These are phyloP conservation scores for Aaosphaeria arxii DNA, from an alignment of 2,329 filamentous ascomycete genomes.

Conservation along the genomic window DNA sequence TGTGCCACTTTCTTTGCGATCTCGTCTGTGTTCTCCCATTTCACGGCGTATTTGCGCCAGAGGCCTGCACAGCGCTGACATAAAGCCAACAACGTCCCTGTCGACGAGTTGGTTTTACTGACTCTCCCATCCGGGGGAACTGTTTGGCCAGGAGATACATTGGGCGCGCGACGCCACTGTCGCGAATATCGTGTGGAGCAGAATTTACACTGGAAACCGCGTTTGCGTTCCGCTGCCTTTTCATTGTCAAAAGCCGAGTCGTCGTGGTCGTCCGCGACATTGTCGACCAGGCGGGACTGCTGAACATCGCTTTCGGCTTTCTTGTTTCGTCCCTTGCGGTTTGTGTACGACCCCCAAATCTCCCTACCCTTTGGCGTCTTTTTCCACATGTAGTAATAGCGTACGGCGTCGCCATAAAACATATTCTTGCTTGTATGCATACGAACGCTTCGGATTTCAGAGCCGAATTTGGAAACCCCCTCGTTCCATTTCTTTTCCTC, in stretches of 20 bases:
- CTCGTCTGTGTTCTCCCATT: constrained; percentile 93
- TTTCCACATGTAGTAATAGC: constrained; percentile 98
- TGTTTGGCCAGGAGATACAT: constrained; percentile 67
- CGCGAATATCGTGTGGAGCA: constrained; percentile 76
- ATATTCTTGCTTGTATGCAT: constrained; percentile 71
- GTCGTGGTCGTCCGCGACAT: constrained; percentile 87
- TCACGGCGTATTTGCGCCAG: constrained; percentile 93
- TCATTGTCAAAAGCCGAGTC: constrained; percentile 93
- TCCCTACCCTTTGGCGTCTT: constrained; percentile 82
- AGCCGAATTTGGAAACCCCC: constrained; percentile 83
- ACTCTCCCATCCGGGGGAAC: constrained; percentile 66
- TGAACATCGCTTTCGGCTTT: constrained; percentile 54
- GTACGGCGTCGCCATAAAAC: constrained; percentile 75
- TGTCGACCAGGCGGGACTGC: constrained; percentile 73
- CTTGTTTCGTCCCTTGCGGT: constrained; percentile 87
- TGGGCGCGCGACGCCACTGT: constrained; percentile 89
- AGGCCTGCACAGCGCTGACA: constrained; percentile 88
- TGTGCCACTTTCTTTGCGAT: constrained; percentile 81
- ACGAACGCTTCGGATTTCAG: constrained; percentile 79
- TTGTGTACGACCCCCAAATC: constrained; percentile 86
- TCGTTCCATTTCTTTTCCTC: constrained; percentile 92
- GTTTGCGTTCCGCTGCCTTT: constrained; percentile 77
- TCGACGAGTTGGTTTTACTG: constrained; percentile 74
- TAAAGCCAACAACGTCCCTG: constrained; percentile 72
- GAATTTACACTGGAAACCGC: constrained; percentile 90